Evolutionary conservation across 345 rosid species (phyloP), one percentile per base, ranked within the genome.

Genomic region (Camelina neglecta): DNA sequence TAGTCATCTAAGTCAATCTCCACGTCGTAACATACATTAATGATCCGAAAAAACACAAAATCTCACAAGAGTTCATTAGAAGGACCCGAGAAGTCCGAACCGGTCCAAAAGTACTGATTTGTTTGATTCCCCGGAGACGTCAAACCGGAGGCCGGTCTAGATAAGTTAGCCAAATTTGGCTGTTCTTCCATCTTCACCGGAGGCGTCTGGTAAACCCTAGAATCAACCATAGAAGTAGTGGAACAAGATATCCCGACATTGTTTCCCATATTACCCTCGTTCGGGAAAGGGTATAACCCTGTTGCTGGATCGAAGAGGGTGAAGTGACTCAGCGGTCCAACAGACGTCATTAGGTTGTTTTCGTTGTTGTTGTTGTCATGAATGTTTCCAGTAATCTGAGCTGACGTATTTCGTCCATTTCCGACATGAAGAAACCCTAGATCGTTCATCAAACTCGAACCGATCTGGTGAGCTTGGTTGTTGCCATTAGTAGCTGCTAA

Each of bases 121-220:
- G 71, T 49, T 72, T 81, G 84, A 71, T 81, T 83, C 2, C 60
- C 75, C 10, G 59, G 61, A 65, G 85, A 41, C 48, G 75, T 50
- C 45, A 66, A 67, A 41, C 66, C 55, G 21, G 81, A 35, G 49
- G 67, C 60, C 38, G 80, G 81, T 73, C 81, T 79, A 3, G 87
- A 56, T 20, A 85, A 60, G 75, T 83, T 87, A 81, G 48, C 54
- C 77, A 74, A 5, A 64, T 39, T 83, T 18, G 69, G 68, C 11
- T 66, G 77, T 18, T 72, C 83, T 79, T 90, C 96, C 81, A 75
- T 84, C 81, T 90, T 90, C 56, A 87, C 79, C 5, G 86, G 83
- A 74, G 85, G 75, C 24, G 80, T 8, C 41, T 86, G 85, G 65
- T 86, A 82, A 87, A 72, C 87, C 85, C 96, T 85, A 84, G 89